Percentiles rank a stretch among this genome's conserved stretches.
Conservation (phyloP, 2,329 filamentous ascomycete species). For the Cordyceps javanica region DNA sequence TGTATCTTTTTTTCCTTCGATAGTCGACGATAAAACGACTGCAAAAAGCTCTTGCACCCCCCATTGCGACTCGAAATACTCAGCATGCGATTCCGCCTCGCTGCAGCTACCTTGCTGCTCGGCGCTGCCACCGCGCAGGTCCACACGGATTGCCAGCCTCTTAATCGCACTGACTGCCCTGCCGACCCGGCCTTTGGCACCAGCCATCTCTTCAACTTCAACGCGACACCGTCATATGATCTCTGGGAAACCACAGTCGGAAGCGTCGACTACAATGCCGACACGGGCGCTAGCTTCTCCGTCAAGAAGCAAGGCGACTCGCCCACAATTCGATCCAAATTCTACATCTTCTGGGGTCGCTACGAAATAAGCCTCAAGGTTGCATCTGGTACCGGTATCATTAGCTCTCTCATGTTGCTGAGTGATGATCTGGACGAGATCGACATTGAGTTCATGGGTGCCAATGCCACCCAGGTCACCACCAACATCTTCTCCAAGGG, state of each 20-base stretch:
- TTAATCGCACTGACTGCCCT: conserved; percentile 60
- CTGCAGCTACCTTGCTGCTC: conserved; percentile 32
- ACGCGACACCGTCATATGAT: conserved; percentile 49
- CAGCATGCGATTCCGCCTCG: conserved; percentile 24
- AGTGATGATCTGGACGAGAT: conserved; percentile 83
- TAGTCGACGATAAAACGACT: background rate
- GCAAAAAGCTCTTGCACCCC: background rate
- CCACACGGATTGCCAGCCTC: conserved; percentile 69
- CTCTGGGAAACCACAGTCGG: conserved; percentile 67
- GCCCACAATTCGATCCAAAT: conserved; percentile 70
- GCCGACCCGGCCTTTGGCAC: conserved; percentile 65
- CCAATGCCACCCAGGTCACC: conserved; percentile 55
- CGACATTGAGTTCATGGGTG: conserved; percentile 78
- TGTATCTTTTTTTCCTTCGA: background rate
- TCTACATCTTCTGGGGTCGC: conserved; percentile 81
- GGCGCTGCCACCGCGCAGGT: conserved; percentile 63
- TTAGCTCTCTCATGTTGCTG: conserved; percentile 77
- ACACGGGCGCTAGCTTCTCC: conserved; percentile 64
- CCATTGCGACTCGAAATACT: background rate
- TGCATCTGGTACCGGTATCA: conserved; percentile 65
- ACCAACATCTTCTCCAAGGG: conserved; percentile 81
- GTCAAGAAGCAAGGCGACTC: conserved; percentile 66
- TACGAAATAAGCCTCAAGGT: conserved; percentile 75
- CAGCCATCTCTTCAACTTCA: conserved; percentile 58
- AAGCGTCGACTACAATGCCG: conserved; percentile 51